Evolutionary conservation across 352 stramenopile genomes (phyloP), one percentile per base, ranked within the genome.

Genomic region (Globisporangium paddicum): DNA sequence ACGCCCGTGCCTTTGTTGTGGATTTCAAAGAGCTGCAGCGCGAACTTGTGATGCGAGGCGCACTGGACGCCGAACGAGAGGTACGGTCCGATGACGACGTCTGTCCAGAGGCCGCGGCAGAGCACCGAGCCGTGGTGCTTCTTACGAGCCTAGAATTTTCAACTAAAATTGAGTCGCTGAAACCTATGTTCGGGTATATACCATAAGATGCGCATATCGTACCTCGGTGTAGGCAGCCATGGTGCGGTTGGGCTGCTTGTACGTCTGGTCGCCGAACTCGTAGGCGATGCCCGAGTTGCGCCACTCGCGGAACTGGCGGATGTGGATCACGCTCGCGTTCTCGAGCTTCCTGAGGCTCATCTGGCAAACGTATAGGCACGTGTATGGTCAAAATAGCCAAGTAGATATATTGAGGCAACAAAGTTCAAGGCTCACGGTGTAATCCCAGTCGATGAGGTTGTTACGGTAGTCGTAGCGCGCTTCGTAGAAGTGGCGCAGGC

Each of bases 391-490:
- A 5, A 19, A 5, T 18, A 42, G 19, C 13, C 37, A 42, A 5
- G 1, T 42, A 19, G 37, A 42, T 13, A 41, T 16, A 4, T 9
- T 21, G 37, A 42, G 37, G 14, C 5, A 42, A 7, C 5, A 13
- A 42, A 34, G 23, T 13, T 16, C 3, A 23, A 19, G 2, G 44
- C 69, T 38, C 51, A 89, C 84, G 28, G 83, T 93, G 78, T 98
- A 98, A 68, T 98, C 95, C 95, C 94, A 98, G 64, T 98, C 95
- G 48, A 97, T 85, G 61, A 97, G 69, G 55, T 96, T 97, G 47
- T 91, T 79, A 23, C 91, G 82, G 69, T 93, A 87, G 69, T 98
- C 95, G 73, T 96, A 98, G 41, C 93, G 86, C 46, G 85, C 76
- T 61, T 95, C 91, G 67, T 97, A 98, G 60, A 92, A 97, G 60